Evolutionary conservation across 768 basidiomycete species (phyloP), one percentile per base, ranked within the genome.

Genomic region (Amanita jacksonii): DNA sequence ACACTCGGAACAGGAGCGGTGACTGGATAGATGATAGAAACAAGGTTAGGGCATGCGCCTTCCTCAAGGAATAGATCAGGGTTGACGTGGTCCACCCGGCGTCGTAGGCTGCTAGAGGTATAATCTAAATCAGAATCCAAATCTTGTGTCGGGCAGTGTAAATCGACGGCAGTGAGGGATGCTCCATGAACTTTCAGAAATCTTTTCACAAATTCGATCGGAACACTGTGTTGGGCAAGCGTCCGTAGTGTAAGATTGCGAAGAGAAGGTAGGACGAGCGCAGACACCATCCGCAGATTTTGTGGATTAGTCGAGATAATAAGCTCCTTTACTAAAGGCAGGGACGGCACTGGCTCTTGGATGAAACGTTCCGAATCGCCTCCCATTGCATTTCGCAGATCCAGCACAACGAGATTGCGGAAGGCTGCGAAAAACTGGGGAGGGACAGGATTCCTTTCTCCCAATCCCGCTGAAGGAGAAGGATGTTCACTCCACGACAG

Each of bases 151-250:
- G 65, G 63, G 13, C 60, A 59, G 12, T 62, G 61, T 24, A 76
- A 55, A 48, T 74, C 68, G 34, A 75, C 58, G 18, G 55, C 58
- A 19, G 49, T 54, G 9, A 76, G 56, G 13, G 60, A 61, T 3
- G 55, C 46, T 0, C 72, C 74, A 45, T 76, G 72, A 8, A 46
- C 54, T 16, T 58, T 50, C 37, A 78, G 62, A 46, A 76, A 70
- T 10, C 47, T 51, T 18, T 51, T 48, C 27, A 74, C 51, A 38
- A 57, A 49, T 19, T 57, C 51, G 23, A 51, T 49, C 25, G 50
- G 45, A 15, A 42, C 45, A 4, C 49, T 38, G 41, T 51, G 51
- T 19, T 49, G 52, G n/a, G 52, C 37, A 10, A 54, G 47, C 22
- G 61, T 59, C 46, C 67, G 64, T 24, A 77, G 51, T 12, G 65